Percentiles rank a stretch among this genome's conserved stretches.
These are phyloP conservation scores for Xylaria sp. DNA, from an alignment of 2,329 filamentous ascomycete species.

Conservation along the genomic window DNA sequence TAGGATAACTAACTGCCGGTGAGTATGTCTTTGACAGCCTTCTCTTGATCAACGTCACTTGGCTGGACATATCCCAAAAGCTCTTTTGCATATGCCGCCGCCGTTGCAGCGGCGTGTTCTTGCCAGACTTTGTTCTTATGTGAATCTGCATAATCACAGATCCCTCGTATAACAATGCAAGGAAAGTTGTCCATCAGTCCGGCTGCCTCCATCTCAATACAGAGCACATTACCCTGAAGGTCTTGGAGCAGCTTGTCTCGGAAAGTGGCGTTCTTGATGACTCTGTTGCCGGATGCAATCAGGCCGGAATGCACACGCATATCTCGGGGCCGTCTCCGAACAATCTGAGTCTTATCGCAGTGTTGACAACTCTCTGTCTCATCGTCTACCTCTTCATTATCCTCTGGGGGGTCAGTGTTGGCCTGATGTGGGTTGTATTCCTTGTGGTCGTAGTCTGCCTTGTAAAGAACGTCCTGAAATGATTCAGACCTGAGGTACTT, in stretches of 20 bases:
- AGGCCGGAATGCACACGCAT: conserved; percentile 45
- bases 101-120: conserved; percentile 16
- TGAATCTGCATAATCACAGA: conserved; percentile 46
- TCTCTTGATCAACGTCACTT: conserved; percentile 9
- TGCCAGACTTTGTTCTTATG: conserved; percentile 46
- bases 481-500: conserved; percentile 38
- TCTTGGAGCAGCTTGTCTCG: conserved; percentile 37
- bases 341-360: conserved; percentile 37
- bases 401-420: not conserved
- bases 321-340: conserved; percentile 36
- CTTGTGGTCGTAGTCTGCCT: conserved; percentile 22
- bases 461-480: conserved; percentile 40
- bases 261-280: conserved; percentile 42
- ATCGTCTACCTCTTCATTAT: conserved; percentile 27
- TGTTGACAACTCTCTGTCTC: conserved; percentile 32
- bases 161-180: conserved; percentile 46
- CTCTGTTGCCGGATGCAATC: conserved; percentile 45
- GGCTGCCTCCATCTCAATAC: conserved; percentile 39
- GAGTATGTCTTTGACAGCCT: conserved; percentile 15
- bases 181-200: conserved; percentile 41
- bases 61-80: conserved; percentile 23
- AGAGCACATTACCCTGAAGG: conserved; percentile 36
- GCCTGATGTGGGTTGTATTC: not conserved
- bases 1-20: conserved; percentile 3
- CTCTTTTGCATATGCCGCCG: conserved; percentile 25